Evolutionary conservation across 1,284 basidiomycete species (phyloP).

Genomic region (Cryptococcus sp.): DNA sequence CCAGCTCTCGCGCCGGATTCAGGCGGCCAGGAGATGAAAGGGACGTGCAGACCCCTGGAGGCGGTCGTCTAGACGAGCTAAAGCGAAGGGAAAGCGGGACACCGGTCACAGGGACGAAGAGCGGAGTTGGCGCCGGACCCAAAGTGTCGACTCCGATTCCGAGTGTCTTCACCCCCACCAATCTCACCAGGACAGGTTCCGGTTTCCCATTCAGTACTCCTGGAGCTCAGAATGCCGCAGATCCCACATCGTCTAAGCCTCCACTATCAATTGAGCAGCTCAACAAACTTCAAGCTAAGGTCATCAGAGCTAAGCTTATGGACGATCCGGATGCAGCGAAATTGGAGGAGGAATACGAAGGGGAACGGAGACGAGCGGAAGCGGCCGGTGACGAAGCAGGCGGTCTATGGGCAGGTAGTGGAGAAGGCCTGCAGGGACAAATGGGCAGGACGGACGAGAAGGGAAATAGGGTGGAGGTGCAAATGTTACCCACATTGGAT

Average conservation of each 20-base stretch:
- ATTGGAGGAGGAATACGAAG: constrained; percentile 82
- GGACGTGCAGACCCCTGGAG: constrained; percentile 53
- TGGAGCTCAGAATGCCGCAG: not conserved
- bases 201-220: constrained; percentile 28
- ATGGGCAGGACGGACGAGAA: constrained; percentile 39
- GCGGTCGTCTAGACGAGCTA: constrained; percentile 41
- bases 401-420: constrained; percentile 41
- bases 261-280: constrained; percentile 61
- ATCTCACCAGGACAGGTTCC: constrained; percentile 37
- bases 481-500: constrained; percentile 89
- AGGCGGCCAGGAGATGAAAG: constrained; percentile 67
- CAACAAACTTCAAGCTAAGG: constrained; percentile 90
- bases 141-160: constrained; percentile 72
- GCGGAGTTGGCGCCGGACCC: constrained; percentile 12
- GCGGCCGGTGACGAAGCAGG: constrained; percentile 51
- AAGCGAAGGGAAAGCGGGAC: constrained; percentile 30
- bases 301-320: constrained; percentile 86
- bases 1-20: constrained; percentile 74
- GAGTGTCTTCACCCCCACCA: constrained; percentile 77
- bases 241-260: constrained; percentile 41
- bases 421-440: constrained; percentile 33
- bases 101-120: constrained; percentile 5
- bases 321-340: constrained; percentile 67
- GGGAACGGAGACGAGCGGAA: constrained; percentile 58
- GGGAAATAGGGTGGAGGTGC: constrained; percentile 58